Conservation (phyloP, 75 land plant genomes). For the Adiantum capillusveneris region DNA sequence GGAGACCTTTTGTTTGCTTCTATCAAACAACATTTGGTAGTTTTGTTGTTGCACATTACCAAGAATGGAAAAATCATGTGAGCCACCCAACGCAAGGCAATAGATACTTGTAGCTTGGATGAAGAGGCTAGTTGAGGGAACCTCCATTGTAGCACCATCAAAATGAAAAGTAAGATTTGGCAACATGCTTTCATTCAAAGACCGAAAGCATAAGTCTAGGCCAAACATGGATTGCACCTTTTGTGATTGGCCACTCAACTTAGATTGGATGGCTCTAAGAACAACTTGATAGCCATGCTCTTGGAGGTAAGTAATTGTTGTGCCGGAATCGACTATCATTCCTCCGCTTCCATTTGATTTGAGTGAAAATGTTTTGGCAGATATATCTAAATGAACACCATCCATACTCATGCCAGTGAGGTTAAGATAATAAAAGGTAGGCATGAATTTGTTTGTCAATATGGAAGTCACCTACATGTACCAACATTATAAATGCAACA, state of each 20-base stretch:
- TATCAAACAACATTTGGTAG: slow-evolving; percentile 9
- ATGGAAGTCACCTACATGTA: slow-evolving; percentile 8
- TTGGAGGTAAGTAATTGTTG: slow-evolving; percentile 21
- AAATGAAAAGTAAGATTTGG: slow-evolving; percentile 19
- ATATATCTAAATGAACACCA: slow-evolving; percentile 7
- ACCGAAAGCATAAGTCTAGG: too few species aligned
- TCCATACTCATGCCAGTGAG: slow-evolving; percentile 19
- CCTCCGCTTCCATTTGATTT: slow-evolving; percentile 16
- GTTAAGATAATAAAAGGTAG: slow-evolving; percentile 21
- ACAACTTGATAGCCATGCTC: slow-evolving; percentile 9
- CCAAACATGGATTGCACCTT: too few species aligned
- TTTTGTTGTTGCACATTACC: slow-evolving; percentile 25
- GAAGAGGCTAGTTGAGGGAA: background rate
- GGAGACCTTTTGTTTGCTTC: too few species aligned
- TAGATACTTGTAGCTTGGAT: background rate
- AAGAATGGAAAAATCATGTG: slow-evolving; percentile 10
- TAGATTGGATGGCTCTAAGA: background rate
- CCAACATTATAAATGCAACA: too few species aligned
- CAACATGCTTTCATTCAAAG: too few species aligned
- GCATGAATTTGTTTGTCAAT: slow-evolving; percentile 15
- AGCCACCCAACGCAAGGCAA: slow-evolving; percentile 18
- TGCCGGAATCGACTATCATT: slow-evolving; percentile 29
- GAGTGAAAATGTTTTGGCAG: slow-evolving; percentile 12
- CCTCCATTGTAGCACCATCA: background rate
- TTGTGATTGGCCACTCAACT: too few species aligned